Evolutionary conservation across 2,329 filamentous ascomycete genomes (phyloP), one percentile per base, ranked within the genome.

Genomic region (Beauveria asiatica): DNA sequence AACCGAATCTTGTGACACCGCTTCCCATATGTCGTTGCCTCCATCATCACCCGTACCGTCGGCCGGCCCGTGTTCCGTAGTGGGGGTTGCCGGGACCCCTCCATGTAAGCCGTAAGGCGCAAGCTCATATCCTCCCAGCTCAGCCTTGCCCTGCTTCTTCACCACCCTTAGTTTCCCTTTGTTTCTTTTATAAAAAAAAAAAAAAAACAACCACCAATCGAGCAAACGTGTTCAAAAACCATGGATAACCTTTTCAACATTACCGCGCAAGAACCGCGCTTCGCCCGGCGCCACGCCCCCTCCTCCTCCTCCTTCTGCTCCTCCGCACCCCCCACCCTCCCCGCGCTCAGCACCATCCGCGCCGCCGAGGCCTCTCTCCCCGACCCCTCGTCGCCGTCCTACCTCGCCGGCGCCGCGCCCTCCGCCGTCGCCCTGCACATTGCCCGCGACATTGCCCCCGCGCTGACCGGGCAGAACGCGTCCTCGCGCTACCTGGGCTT

Each of bases 401-500:
- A 75, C 60, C 73, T 78, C 30, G 48, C 64, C 55, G 67, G 68
- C 33, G 27, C 62, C 10, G 61, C 69, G 3, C 66, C 67, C 6
- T 65, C 75, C 69, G 54, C 68, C 61, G 61, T 70, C 27, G 63
- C 68, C 48, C 61, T 68, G 13, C 81, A 84, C 68, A 75, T 84
- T 41, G 66, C 76, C 10, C 37, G 65, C 8, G 71, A 76, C 61
- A 73, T 84, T 60, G 73, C 81, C 45, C 81, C 82, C 1, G 88
- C 81, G 1, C 80, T 94, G 62, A 91, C 87, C 66, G 81, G 79
- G 17, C 82, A 84, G 67, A 86, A 84, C 65, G 79, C 82, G 46
- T 84, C 82, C 48, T 73, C 84, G 11, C 83, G 85, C 59, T 96
- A 95, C 78, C 95, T 90, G 71, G 92, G 91, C 62, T 96, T 97